Evolutionary conservation across 495 filamentous ascomycete species (phyloP), one percentile per base, ranked within the genome.

Genomic region (Aspergillus coremiiformis): DNA sequence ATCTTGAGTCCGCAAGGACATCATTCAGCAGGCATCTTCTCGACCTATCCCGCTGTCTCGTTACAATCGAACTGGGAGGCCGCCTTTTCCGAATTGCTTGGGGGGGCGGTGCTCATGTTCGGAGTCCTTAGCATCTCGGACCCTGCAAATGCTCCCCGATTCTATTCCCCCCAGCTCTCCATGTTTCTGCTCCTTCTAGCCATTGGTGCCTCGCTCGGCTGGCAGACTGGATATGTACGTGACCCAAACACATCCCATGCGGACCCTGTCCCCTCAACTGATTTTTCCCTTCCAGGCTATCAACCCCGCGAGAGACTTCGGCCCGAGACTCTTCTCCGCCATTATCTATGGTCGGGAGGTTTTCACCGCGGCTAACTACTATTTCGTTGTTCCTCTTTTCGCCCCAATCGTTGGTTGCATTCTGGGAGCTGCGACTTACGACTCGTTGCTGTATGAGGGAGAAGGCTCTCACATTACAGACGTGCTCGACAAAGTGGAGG

Each of bases 201-300:
- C 19, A 69, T 69, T 23, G 66, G 66, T 19, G 64, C 66, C 4
- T 59, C 66, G 3, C 19, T 69, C 33, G 66, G 66, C 9, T 69
- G 66, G 66, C 62, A 69, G 56, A 69, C 66, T 11, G 66, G 66
- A 30, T 69, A 69, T 23, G 66, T 69, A 69, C 3, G 66, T 59
- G 32, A 15, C 23, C n/a, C 17, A 30, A 1, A 2, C 3, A 9
- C 8, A 30, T 9, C 1, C 3, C 10, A 39, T 26, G 5, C 41
- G 5, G 5, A 29, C 17, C 9, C 20, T 1, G 2, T 24, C 7
- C n/a, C 19, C 5, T 30, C 15, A 15, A 6, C 29, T 29, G 2
- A 11, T 5, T 35, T 26, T 1, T 29, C n/a, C 21, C 15, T 17
- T 32, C 20, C 33, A 69, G 66, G 66, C 66, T 20, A 60, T 69